Evolutionary conservation across 495 filamentous ascomycete species (phyloP).

Genomic region (Hypomontagnella submonticulosa): DNA sequence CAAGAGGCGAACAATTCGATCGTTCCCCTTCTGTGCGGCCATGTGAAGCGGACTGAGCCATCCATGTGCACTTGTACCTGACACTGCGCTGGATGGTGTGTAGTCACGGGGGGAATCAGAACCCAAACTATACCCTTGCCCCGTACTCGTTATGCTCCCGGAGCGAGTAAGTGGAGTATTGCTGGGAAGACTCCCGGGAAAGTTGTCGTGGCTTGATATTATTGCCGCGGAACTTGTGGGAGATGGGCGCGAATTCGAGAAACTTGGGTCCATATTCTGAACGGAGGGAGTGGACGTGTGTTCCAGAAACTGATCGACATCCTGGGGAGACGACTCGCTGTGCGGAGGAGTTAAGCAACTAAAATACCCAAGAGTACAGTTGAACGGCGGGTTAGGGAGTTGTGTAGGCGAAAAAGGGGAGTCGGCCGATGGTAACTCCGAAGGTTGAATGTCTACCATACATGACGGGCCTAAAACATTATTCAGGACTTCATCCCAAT

Average conservation of each 20-base stretch:
- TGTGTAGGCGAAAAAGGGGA: neutral
- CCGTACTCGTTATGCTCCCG: neutral
- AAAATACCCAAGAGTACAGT: neutral
- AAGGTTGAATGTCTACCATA: conserved; percentile 5
- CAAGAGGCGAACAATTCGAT: conserved; percentile 32
- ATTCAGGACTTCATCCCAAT: conserved; percentile 1
- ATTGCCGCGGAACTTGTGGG: neutral
- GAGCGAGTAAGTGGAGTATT: conserved; percentile 2
- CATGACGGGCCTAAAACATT: neutral
- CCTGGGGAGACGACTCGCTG: neutral
- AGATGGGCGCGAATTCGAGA: neutral
- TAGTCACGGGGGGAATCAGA: neutral
- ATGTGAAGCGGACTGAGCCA: conserved; percentile 42
- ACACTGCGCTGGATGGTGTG: neutral
- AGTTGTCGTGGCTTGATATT: neutral
- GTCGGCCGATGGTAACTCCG: neutral
- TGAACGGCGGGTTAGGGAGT: no score
- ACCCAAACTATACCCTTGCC: neutral
- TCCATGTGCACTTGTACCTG: neutral
- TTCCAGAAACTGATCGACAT: conserved; percentile 1
- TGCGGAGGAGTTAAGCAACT: conserved; percentile 1
- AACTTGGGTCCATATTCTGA: neutral
- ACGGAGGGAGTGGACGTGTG: neutral
- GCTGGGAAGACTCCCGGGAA: neutral
- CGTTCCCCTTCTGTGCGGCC: conserved; percentile 43